Evolutionary conservation across 768 basidiomycete species (phyloP).

Genomic region (Calvatia gigantea): DNA sequence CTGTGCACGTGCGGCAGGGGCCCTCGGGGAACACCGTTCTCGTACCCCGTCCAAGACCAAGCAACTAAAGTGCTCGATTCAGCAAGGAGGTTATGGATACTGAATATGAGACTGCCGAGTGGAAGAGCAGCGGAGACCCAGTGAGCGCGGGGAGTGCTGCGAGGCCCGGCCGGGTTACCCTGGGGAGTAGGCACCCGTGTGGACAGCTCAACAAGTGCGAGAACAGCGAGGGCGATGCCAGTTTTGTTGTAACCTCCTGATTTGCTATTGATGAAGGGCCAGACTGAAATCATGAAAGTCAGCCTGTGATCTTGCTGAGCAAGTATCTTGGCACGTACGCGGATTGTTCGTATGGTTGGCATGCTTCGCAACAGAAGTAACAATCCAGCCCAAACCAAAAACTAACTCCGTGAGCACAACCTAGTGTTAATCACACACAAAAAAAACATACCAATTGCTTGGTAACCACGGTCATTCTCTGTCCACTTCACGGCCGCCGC

Average conservation of each 20-base stretch:
- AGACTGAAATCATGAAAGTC: conserved; percentile 42
- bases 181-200: conserved; percentile 29
- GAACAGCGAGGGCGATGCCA: conserved; percentile 53
- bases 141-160: not conserved
- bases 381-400: conserved; percentile 59
- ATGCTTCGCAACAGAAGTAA: conserved; percentile 71
- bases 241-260: conserved; percentile 70
- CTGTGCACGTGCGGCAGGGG: conserved; percentile 72
- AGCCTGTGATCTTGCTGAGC: not conserved
- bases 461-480: conserved; percentile 34
- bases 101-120: conserved; percentile 67
- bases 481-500: not conserved
- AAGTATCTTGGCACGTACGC: conserved; percentile 32
- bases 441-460: conserved; percentile 36
- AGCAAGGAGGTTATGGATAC: conserved; percentile 66
- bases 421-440: not conserved
- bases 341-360: conserved; percentile 81
- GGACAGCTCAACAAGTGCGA: conserved; percentile 56
- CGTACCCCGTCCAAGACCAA: conserved; percentile 91
- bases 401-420: conserved; percentile 40
- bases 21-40: conserved; percentile 54
- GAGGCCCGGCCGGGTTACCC: not conserved
- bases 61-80: conserved; percentile 78
- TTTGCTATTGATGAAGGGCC: conserved; percentile 68
- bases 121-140: conserved; percentile 42